Evolutionary conservation across 345 rosid genomes (phyloP).

Genomic region (Bruguiera parviflora): DNA sequence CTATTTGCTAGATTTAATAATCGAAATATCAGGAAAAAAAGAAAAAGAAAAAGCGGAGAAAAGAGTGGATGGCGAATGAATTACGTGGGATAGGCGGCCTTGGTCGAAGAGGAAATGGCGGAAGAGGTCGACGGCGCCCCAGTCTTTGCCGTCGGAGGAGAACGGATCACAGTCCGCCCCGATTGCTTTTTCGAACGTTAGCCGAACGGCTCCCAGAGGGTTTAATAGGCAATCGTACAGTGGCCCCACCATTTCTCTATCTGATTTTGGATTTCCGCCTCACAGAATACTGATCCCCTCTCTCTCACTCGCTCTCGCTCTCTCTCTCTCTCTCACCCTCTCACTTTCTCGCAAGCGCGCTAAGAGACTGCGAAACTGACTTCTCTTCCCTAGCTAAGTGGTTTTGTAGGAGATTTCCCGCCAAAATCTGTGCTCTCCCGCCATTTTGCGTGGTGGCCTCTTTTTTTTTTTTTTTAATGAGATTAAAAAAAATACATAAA

Average conservation of each 20-base stretch:
- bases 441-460: too few relatives aligned
- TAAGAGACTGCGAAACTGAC: background rate
- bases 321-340: background rate
- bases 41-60: background rate
- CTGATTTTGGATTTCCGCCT: background rate
- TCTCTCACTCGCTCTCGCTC: slow-evolving; percentile 4
- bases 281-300: background rate
- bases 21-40: background rate
- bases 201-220: slow-evolving; percentile 87
- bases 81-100: slow-evolving; percentile 56
- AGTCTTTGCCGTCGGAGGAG: slow-evolving; percentile 73
- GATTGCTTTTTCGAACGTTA: slow-evolving; percentile 65
- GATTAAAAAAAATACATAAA: too few relatives aligned
- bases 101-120: slow-evolving; percentile 65
- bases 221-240: slow-evolving; percentile 73
- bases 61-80: background rate
- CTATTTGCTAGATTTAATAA: background rate
- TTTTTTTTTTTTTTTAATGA: too few relatives aligned
- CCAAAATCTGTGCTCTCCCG: too few relatives aligned
- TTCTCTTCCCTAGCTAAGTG: background rate
- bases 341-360: background rate
- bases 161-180: slow-evolving; percentile 60
- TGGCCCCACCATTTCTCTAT: slow-evolving; percentile 63
- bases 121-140: slow-evolving; percentile 84
- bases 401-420: slow-evolving; percentile 13